Percentiles rank a stretch among this genome's conserved stretches.
phyloP scores from a whole-genome alignment of 495 filamentous ascomycete species.

The Pseudevernia furfuracea region DNA sequence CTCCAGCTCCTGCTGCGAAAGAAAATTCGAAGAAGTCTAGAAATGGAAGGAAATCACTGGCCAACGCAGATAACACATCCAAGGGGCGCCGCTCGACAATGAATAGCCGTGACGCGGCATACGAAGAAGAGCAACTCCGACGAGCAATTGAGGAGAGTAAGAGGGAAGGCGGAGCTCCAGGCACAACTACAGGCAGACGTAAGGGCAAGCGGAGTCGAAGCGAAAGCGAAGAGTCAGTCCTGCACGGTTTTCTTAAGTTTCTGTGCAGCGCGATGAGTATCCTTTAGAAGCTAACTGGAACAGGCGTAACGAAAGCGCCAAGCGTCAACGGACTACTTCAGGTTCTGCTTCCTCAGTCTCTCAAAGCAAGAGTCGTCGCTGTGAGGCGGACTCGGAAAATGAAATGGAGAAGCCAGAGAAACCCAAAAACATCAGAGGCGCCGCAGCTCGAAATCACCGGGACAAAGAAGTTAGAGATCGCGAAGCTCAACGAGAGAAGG shows the following conservation, averaged over 20 bases:
- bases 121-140: conserved; percentile 85
- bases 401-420: conserved; percentile 44
- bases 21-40: conserved; percentile 41
- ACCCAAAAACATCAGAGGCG: conserved; percentile 57
- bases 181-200: conserved; percentile 44
- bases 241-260: conserved; percentile 18
- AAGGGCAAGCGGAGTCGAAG: conserved; percentile 78
- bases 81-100: conserved; percentile 88
- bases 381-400: conserved; percentile 62
- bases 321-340: conserved; percentile 69
- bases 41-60: conserved; percentile 40
- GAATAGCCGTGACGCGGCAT: conserved; percentile 93
- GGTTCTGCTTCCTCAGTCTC: conserved; percentile 54
- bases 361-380: conserved; percentile 42
- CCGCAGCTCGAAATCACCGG: conserved; percentile 57
- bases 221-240: conserved; percentile 84
- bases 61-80: conserved; percentile 40
- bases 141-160: conserved; percentile 94
- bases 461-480: conserved; percentile 64
- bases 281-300: background rate
- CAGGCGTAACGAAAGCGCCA: conserved; percentile 49
- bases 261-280: conserved; percentile 14
- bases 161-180: conserved; percentile 48
- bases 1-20: conserved; percentile 40
- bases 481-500: conserved; percentile 55